Base-by-base conservation (phyloP, 108 stramenopile species). In the Cyclostephanos invisitatus region DNA sequence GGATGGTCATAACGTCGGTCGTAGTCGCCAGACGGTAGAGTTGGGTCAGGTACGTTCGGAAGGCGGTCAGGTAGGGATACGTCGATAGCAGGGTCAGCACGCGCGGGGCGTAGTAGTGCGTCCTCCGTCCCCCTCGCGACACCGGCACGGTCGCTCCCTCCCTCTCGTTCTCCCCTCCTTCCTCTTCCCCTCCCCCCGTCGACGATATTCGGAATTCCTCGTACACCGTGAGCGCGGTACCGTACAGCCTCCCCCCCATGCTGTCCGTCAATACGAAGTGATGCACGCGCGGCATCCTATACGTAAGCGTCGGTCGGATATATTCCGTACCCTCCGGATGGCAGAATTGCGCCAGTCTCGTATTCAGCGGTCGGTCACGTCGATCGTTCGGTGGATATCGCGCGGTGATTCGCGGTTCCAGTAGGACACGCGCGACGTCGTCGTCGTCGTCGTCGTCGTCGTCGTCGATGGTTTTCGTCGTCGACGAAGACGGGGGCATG, bases 21-120 rank as follows among this genome's bases (percentile, higher is more conserved):
- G 89, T 85, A 0, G 97, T 89, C 9, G 93, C 94, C 66, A 99
- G 70, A 44, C 96, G 86, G 82, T 98, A 99, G n/a, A 98, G 74
- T 73, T 97, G 95, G 18, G 93, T 89, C 42, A 98, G 72, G 63
- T 94, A 97, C 25, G 88, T 85, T 38, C 93, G 89, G 79, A 95
- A 97, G 22, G 94, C 87, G 47, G 65, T 90, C 70, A 96, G 88
- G 74, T 97, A 99, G 0, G 97, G 97, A 86, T 93, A 97, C 32
- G 96, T 96, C 44, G 94, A 96, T 64, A 99, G 77, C 28, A 99
- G 76, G 53, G 96, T 93, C 29, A 99, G 79, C 9, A 95, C 92
- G 35, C 88, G 83, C 20, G 98, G 98, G 25, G 90, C 80, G 58
- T 89, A 94, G 59, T 92, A 75, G 59, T 92, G 72, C 70, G 7